Conservation (phyloP, 169 alveolate species). For the Plasmodium billcollinsi region DNA sequence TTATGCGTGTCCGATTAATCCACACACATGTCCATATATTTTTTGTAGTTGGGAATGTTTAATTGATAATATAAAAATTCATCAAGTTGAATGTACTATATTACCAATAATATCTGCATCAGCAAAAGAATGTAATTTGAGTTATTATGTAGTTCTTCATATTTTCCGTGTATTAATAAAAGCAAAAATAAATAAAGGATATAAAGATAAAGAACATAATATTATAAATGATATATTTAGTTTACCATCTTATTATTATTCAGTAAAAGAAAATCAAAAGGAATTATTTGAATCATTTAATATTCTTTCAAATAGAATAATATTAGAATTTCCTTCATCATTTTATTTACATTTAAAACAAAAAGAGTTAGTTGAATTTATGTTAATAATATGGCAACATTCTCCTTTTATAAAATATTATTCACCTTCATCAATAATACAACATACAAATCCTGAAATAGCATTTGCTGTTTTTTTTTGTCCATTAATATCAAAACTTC, state of each 20-base stretch:
- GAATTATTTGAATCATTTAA: slow-evolving; percentile 77
- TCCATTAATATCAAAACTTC: slow-evolving; percentile 79
- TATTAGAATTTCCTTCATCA: slow-evolving; percentile 83
- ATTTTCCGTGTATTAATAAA: slow-evolving; percentile 79
- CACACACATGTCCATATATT: slow-evolving; percentile 89
- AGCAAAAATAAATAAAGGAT: slow-evolving; percentile 78
- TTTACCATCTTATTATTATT: slow-evolving; percentile 78
- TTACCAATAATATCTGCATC: slow-evolving; percentile 83
- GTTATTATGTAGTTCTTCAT: slow-evolving; percentile 79
- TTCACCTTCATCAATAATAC: slow-evolving; percentile 84
- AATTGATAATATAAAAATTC: slow-evolving; percentile 87
- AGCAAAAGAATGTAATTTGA: slow-evolving; percentile 80
- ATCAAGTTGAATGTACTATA: slow-evolving; percentile 88
- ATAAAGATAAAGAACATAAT: slow-evolving; percentile 55
- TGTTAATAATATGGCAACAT: slow-evolving; percentile 86
- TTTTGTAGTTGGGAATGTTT: slow-evolving; percentile 92
- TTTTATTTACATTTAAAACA: slow-evolving; percentile 86
- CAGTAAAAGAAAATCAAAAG: slow-evolving; percentile 81
- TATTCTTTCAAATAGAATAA: slow-evolving; percentile 82
- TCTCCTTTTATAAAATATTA: slow-evolving; percentile 83
- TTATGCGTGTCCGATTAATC: slow-evolving; percentile 89
- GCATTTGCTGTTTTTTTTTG: slow-evolving; percentile 87
- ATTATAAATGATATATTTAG: slow-evolving; percentile 79
- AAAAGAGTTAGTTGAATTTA: slow-evolving; percentile 84
- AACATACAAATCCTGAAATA: slow-evolving; percentile 80